Conservation (phyloP, 2,329 filamentous ascomycete species). For the Thermothelomyces thermophilus region DNA sequence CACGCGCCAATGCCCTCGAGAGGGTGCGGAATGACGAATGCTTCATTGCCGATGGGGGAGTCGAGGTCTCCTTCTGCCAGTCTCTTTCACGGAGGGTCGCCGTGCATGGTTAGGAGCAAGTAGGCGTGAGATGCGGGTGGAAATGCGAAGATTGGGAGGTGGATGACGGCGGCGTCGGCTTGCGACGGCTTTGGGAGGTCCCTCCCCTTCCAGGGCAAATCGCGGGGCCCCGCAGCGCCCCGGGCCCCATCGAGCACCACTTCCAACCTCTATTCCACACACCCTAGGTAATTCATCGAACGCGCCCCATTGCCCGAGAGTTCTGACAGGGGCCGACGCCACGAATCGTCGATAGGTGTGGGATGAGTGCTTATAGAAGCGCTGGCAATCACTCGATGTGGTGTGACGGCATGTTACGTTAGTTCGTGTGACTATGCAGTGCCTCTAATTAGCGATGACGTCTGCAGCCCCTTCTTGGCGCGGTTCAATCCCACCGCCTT, state of each 20-base stretch:
- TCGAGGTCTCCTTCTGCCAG: neutral
- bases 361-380: no score
- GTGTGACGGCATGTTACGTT: no score
- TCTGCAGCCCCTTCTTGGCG: neutral
- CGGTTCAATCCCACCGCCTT: neutral
- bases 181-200: conserved; percentile 23
- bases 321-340: neutral
- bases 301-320: neutral
- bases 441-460: no score
- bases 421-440: no score
- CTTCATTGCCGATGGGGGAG: conserved; percentile 14
- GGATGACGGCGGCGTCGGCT: conserved; percentile 20
- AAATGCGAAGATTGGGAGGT: conserved; percentile 1
- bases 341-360: no score
- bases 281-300: no score
- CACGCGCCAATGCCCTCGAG: conserved; percentile 14
- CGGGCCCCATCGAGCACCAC: neutral
- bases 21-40: conserved; percentile 12
- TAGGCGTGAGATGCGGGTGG: neutral
- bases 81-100: neutral
- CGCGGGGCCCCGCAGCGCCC: conserved; percentile 12
- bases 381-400: no score
- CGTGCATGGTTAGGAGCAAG: conserved; percentile 7
- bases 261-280: no score
- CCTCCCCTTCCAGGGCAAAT: conserved; percentile 3